Percentiles rank a stretch among this genome's conserved stretches.
Evolutionary conservation across 345 rosid genomes (phyloP).

Genomic region (Eucalyptus pauciflora): DNA sequence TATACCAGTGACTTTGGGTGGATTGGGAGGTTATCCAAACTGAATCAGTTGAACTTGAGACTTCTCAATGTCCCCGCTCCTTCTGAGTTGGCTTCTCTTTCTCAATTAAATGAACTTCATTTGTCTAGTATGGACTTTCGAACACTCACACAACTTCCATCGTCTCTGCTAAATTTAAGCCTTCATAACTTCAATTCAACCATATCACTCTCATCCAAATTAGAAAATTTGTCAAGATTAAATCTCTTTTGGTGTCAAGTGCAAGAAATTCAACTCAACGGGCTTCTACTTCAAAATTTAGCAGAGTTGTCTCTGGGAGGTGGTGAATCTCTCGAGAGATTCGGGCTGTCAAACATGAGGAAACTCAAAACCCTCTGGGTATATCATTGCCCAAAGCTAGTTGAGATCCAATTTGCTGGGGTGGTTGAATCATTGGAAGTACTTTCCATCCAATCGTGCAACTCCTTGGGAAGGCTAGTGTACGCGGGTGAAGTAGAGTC

Average conservation of each 20-base stretch:
- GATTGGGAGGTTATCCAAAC: background rate
- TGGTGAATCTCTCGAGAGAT: background rate
- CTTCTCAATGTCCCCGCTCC: background rate
- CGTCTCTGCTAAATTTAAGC: accelerated
- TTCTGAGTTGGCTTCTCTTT: background rate
- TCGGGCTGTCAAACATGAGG: background rate
- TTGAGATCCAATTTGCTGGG: background rate
- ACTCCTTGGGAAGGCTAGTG: background rate
- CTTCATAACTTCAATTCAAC: accelerated
- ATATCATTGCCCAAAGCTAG: accelerated
- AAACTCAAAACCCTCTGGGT: accelerated
- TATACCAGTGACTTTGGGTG: background rate
- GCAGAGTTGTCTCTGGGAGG: accelerated
- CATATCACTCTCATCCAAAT: background rate
- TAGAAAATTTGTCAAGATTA: background rate
- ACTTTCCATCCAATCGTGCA: accelerated
- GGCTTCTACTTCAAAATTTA: background rate
- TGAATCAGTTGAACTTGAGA: accelerated
- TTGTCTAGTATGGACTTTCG: background rate
- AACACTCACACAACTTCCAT: accelerated
- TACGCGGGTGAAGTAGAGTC: background rate
- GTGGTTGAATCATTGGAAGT: background rate
- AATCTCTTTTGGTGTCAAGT: accelerated
- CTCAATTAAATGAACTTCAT: accelerated
- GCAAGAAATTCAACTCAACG: background rate